A percentile compares a stretch with the other conserved stretches of the same genome.
Conservation (phyloP, 805 yeast genomes). For the Nematodospora valgi region DNA sequence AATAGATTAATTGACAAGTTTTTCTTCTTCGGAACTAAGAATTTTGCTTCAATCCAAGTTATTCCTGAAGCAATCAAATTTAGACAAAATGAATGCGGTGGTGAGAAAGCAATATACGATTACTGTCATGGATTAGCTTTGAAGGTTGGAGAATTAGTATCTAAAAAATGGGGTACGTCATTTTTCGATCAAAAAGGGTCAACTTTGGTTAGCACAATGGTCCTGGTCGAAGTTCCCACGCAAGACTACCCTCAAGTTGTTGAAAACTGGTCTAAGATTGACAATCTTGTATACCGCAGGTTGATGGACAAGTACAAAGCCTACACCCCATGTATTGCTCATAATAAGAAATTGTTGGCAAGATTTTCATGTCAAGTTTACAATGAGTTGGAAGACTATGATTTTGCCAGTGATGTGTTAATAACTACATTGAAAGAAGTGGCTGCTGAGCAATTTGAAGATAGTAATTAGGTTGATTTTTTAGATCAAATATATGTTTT, state of each 20-base stretch:
- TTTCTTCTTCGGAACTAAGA: slow-evolving; percentile 47
- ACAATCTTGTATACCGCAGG: slow-evolving; percentile 4
- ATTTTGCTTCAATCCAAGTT: slow-evolving; percentile 40
- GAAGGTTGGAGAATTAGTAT: slow-evolving; percentile 38
- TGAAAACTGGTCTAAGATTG: slow-evolving; percentile 5
- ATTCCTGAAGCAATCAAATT: slow-evolving; percentile 53
- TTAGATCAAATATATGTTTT: no score
- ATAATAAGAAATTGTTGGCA: slow-evolving; percentile 25
- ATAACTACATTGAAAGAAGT: slow-evolving; percentile 17
- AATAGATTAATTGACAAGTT: slow-evolving; percentile 44
- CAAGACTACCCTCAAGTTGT: slow-evolving; percentile 8
- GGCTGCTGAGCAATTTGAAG: slow-evolving; percentile 6
- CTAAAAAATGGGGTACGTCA: slow-evolving; percentile 37
- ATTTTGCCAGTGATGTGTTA: slow-evolving; percentile 41
- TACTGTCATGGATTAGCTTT: slow-evolving; percentile 47
- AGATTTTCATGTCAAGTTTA: slow-evolving; percentile 63
- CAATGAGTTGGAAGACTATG: slow-evolving; percentile 54
- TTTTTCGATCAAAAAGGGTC: slow-evolving; percentile 34
- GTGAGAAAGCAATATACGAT: slow-evolving; percentile 48
- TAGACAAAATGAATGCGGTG: slow-evolving; percentile 54
- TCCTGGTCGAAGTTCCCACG: slow-evolving; percentile 40
- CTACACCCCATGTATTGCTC: slow-evolving; percentile 44
- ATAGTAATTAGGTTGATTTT: no score
- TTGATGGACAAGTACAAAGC: slow-evolving; percentile 33
- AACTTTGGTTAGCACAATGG: slow-evolving; percentile 39